These are phyloP conservation scores for Linum usitatissimum DNA, from an alignment of 345 rosid species.

Conservation along the genomic window DNA sequence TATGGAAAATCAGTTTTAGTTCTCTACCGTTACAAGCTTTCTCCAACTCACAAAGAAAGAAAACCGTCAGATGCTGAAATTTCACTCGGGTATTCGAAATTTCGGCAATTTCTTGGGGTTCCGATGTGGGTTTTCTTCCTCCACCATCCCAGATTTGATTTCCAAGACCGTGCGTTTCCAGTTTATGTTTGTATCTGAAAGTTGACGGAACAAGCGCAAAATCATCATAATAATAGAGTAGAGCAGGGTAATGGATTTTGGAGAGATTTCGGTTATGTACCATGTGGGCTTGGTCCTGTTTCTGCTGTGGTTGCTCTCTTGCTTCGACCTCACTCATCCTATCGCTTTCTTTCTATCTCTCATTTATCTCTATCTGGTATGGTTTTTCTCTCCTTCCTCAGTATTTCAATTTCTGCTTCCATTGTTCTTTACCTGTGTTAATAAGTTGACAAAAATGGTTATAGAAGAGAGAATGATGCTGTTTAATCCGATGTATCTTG, in stretches of 20 bases:
- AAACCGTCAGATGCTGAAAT: not conserved
- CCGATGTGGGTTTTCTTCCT: not conserved
- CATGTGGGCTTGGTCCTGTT: slow-evolving; percentile 61
- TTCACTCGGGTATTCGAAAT: not conserved
- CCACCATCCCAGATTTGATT: not conserved
- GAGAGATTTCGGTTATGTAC: slow-evolving; percentile 52
- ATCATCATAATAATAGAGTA: not conserved
- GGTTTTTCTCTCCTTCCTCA: not conserved
- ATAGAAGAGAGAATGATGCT: no score
- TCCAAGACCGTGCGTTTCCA: not conserved
- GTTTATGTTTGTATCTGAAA: not conserved
- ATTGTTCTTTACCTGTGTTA: no score
- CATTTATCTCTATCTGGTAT: slow-evolving; percentile 64
- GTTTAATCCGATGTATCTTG: not conserved
- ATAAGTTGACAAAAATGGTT: no score
- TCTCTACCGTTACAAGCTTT: not conserved
- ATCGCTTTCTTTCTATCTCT: slow-evolving; percentile 46
- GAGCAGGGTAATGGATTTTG: slow-evolving; percentile 16
- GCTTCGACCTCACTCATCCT: slow-evolving; percentile 43
- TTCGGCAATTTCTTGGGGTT: not conserved
- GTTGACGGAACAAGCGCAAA: not conserved
- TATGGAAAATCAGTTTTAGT: not conserved
- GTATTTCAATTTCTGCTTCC: not conserved
- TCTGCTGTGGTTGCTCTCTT: slow-evolving; percentile 52
- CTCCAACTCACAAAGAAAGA: not conserved